Conservation (phyloP, 2,329 filamentous ascomycete species). For the Pezicula radicicola region DNA sequence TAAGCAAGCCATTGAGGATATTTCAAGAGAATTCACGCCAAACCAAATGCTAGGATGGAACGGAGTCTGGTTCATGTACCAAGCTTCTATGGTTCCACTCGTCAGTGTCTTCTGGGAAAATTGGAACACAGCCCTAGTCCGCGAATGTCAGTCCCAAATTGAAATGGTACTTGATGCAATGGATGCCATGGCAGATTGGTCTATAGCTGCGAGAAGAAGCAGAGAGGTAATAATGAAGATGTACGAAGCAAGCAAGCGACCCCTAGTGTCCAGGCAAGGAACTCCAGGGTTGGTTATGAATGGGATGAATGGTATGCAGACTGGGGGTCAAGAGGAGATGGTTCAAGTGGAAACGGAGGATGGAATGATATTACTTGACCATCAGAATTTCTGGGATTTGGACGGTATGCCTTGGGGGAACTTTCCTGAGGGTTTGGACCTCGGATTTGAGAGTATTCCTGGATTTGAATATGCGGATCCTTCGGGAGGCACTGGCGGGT, state of each 20-base stretch:
- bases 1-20: slow-evolving; percentile 68
- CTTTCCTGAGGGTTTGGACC: slow-evolving; percentile 34
- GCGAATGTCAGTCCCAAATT: slow-evolving; percentile 51
- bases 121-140: slow-evolving; percentile 25
- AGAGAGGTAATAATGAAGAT: slow-evolving; percentile 62
- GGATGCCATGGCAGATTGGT: slow-evolving; percentile 63
- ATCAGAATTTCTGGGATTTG: slow-evolving; percentile 53
- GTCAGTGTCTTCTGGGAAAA: slow-evolving; percentile 70
- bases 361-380: slow-evolving; percentile 51
- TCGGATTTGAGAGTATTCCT: slow-evolving; percentile 27
- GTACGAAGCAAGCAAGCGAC: slow-evolving; percentile 49
- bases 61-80: slow-evolving; percentile 78
- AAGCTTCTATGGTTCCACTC: slow-evolving; percentile 75
- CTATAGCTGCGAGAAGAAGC: slow-evolving; percentile 58
- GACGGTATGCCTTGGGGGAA: slow-evolving; percentile 54
- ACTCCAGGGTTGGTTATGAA: slow-evolving; percentile 24
- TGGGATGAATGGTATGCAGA: slow-evolving; percentile 25
- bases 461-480: slow-evolving; percentile 19
- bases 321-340: slow-evolving; percentile 35
- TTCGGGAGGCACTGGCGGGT: neutral
- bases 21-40: slow-evolving; percentile 64
- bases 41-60: slow-evolving; percentile 81
- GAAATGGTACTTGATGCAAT: slow-evolving; percentile 58
- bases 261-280: slow-evolving; percentile 21
- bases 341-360: slow-evolving; percentile 42